Evolutionary conservation across 768 basidiomycete species (phyloP).

Genomic region (Aureoboletus auriporus): DNA sequence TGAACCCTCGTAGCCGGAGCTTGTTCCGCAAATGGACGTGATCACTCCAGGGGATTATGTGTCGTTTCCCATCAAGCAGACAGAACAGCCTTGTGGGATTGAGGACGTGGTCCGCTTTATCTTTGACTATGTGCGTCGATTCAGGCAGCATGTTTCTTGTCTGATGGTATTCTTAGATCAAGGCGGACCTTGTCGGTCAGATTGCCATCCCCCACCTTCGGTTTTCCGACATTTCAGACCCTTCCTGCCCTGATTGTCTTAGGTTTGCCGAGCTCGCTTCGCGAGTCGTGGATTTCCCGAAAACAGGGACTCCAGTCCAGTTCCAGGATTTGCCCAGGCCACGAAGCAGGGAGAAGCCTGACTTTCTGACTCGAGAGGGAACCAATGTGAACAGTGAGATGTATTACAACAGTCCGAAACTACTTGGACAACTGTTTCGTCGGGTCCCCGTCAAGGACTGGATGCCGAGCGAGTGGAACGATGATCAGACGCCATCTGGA

Average conservation of each 20-base stretch:
- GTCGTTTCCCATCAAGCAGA: constrained; percentile 32
- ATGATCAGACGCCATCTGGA: constrained; percentile 20
- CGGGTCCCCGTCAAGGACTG: constrained; percentile 37
- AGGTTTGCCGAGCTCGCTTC: constrained; percentile 42
- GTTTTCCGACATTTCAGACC: constrained; percentile 38
- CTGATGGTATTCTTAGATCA: constrained; percentile 18
- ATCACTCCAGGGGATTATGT: constrained; percentile 40
- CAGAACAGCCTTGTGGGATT: constrained; percentile 32
- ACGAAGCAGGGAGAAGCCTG: constrained; percentile 30
- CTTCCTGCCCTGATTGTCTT: constrained; percentile 35
- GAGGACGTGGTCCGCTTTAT: constrained; percentile 46
- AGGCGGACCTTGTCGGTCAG: constrained; percentile 38
- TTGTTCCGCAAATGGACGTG: constrained; percentile 22
- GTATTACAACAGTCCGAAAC: constrained; percentile 40
- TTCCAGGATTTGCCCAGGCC: constrained; percentile 32
- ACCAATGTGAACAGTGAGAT: constrained; percentile 16
- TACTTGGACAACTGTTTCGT: constrained; percentile 44
- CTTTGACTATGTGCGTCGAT: constrained; percentile 39
- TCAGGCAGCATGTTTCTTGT: neutral
- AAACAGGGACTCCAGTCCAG: constrained; percentile 40
- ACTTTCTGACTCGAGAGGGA: constrained; percentile 43
- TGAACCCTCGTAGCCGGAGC: constrained; percentile 21
- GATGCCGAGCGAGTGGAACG: constrained; percentile 23
- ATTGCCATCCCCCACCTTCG: constrained; percentile 43
- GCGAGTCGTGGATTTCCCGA: constrained; percentile 46